Conservation (phyloP, 345 rosid species). For the Noccaea bulbosa region DNA sequence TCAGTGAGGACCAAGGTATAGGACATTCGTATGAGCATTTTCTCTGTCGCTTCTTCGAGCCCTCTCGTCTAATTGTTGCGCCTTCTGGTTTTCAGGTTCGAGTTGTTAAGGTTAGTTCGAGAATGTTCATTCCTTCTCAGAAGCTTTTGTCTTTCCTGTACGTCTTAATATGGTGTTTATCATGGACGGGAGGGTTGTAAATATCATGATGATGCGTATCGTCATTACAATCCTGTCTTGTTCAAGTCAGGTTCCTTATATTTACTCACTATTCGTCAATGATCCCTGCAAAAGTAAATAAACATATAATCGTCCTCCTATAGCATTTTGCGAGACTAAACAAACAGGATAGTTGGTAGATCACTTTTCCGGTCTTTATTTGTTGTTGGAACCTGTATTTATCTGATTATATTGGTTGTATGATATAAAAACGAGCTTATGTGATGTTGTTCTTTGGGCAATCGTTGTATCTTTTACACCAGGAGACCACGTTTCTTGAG, state of each 20-base stretch:
- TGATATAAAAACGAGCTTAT: slow-evolving; percentile 1
- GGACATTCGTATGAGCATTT: not conserved
- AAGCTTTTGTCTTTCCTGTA: slow-evolving; percentile 6
- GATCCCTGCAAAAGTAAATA: not conserved
- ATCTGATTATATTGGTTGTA: not conserved
- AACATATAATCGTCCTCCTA: not conserved
- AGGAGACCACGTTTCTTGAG: slow-evolving; percentile 89
- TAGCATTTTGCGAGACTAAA: slow-evolving; percentile 5
- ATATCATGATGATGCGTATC: slow-evolving; percentile 15
- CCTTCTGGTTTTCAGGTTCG: slow-evolving; percentile 73
- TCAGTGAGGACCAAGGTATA: slow-evolving; percentile 91
- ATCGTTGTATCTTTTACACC: slow-evolving; percentile 41
- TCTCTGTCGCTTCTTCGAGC: not conserved
- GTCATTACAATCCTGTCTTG: not conserved
- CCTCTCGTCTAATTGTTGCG: slow-evolving; percentile 24
- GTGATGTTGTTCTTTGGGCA: slow-evolving; percentile 20
- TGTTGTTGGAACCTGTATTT: slow-evolving; percentile 10
- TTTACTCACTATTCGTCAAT: not conserved
- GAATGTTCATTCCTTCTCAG: slow-evolving; percentile 1
- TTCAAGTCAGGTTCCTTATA: not conserved
- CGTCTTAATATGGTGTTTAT: not conserved
- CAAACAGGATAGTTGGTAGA: not conserved
- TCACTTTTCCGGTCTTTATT: not conserved
- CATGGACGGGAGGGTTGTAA: not conserved
- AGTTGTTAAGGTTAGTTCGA: slow-evolving; percentile 69